Evolutionary conservation across 768 basidiomycete species (phyloP), one percentile per base, ranked within the genome.

Genomic region (Leccinum longicurvipes): DNA sequence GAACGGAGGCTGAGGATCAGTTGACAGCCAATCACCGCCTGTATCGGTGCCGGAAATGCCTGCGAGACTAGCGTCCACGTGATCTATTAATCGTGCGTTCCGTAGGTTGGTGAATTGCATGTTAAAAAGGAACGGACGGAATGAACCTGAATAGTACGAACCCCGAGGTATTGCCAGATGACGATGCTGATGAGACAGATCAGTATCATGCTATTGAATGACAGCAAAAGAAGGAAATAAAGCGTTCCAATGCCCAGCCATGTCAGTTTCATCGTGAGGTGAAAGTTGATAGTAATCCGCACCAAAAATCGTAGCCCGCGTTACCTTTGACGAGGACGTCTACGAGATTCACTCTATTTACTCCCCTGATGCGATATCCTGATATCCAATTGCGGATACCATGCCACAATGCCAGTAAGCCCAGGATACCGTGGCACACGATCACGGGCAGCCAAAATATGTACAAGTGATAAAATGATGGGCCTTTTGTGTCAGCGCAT

Each of bases 361-460:
- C 14, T n/a, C n/a, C 17, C n/a, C 3, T n/a, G 36, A n/a, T 2
- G 6, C 8, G n/a, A 3, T 39, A 19, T 39, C 36, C 36, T 5
- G 17, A 14, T 3, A 39, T 8, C 23, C 21, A 11, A 4, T 44
- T 8, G n/a, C 47, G 27, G 29, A 55, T 12, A 5, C 47, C 41
- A 19, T 24, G 28, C 47, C 54, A 55, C 31, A 49, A 34, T 6
- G 56, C 56, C 10, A 60, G 52, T 29, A 51, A 12, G 23, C 55
- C 57, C 12, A 60, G 46, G 1, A 44, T 2, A 5, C 52, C 32
- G 17, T 60, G 55, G 31, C 42, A 54, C 36, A 48, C n/a, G 31
- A 60, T 47, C 31, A 54, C 52, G 4, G 56, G 56, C 21, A 57
- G 2, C 59, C 55, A 60, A 5, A 60, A 34, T 6, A 51, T 44